Base-by-base conservation (phyloP, 163 green algal genomes). In the Volvox carteri region DNA sequence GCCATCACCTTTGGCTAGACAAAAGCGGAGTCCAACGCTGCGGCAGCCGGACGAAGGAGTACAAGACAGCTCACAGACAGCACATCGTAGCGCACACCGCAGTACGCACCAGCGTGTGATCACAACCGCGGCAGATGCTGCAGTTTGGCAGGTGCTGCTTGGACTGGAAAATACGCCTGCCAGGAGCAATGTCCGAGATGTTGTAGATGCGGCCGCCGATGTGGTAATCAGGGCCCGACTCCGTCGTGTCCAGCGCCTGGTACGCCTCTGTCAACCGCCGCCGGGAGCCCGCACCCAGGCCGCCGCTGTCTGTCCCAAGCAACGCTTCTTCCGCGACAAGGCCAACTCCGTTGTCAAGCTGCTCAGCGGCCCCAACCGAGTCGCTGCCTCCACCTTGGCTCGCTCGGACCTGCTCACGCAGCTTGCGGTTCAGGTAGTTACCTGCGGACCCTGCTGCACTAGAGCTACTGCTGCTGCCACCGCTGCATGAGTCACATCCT, bases 91-190 rank as follows among this genome's bases (percentile, higher is more conserved):
- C n/a, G n/a, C n/a, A n/a, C n/a, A 35, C 23, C 7, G 62, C n/a
- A 74, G 62, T 23, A 37, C 83, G 2, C 37, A 88, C 83, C 73
- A 93, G 85, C 21, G 87, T 93, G 60, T 93, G 91, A 50, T 87
- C 79, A 80, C 91, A 93, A 21, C 91, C 88, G 48, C 88, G 85
- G 88, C 91, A 93, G 30, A 92, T 52, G 52, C 85, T 90, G 80
- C 90, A 93, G 80, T 93, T 93, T 78, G 72, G 90, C 74, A 93
- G 90, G 56, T 85, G 73, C 39, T 33, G 33, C 85, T 90, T 91
- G 48, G 74, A 75, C 58, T 90, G 41, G 41, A 58, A 83, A 50
- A 87, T 87, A 35, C 65, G 39, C 11, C 73, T 30, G 3, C 90
- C 90, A 4, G 90, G 90, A 1, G 90, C 90, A 35, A 93, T 91